These are phyloP conservation scores for Ustilaginoidea virens DNA, from an alignment of 2,329 filamentous ascomycete species.

Conservation along the genomic window DNA sequence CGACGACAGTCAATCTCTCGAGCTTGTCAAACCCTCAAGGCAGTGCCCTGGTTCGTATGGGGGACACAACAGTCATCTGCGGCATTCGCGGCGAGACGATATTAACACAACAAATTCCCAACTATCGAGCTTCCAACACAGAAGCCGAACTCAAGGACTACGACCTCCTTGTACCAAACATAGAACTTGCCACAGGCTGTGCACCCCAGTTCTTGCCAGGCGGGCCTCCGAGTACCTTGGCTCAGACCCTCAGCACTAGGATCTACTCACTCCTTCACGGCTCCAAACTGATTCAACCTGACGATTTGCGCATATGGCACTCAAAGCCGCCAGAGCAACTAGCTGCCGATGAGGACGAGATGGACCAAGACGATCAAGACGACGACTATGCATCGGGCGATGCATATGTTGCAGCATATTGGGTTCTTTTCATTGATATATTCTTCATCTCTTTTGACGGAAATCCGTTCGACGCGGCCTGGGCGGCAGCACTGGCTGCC, in stretches of 20 bases:
- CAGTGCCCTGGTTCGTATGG: conserved; percentile 72
- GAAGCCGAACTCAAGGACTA: conserved; percentile 39
- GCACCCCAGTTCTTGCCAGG: conserved; percentile 76
- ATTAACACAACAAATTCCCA: conserved; percentile 56
- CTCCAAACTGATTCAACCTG: conserved; percentile 47
- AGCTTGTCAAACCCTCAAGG: conserved; percentile 83
- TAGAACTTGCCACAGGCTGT: conserved; percentile 83
- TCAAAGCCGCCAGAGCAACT: conserved; percentile 32
- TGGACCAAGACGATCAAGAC: conserved; percentile 21
- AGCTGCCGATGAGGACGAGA: conserved; percentile 26
- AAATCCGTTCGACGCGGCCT: conserved; percentile 82
- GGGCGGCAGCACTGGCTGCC: conserved; percentile 71
- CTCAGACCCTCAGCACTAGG: conserved; percentile 73
- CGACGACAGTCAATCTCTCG: conserved; percentile 63
- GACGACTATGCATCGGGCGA: conserved; percentile 18
- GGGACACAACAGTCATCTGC: conserved; percentile 89
- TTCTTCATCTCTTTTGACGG: conserved; percentile 88
- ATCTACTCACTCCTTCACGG: conserved; percentile 63
- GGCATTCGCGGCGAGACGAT: conserved; percentile 81
- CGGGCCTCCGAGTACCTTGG: conserved; percentile 61
- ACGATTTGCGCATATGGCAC: conserved; percentile 61
- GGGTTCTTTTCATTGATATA: conserved; percentile 91
- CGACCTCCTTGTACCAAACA: conserved; percentile 78
- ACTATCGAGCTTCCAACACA: conserved; percentile 33
- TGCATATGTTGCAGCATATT: conserved; percentile 62